Evolutionary conservation across 257 asterid species (phyloP).

Genomic region (Solanum chilense): DNA sequence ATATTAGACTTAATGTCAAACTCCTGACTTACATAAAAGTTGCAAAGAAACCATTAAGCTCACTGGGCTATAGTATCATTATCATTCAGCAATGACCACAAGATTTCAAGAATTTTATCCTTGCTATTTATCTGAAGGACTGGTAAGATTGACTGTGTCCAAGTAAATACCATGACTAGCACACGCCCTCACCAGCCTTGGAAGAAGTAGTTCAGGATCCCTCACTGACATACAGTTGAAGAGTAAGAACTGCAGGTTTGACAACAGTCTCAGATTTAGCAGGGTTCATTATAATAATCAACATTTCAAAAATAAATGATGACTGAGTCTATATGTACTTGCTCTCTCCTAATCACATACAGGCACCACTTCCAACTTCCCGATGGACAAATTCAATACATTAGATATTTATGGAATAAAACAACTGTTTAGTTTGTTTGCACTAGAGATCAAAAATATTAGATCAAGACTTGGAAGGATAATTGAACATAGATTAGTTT

Average conservation of each 20-base stretch:
- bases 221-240: constrained; percentile 97
- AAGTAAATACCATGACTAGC: constrained; percentile 64
- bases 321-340: not conserved
- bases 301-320: not conserved
- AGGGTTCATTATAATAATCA: not conserved
- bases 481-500: not conserved
- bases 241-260: constrained; percentile 70
- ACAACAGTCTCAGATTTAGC: not conserved
- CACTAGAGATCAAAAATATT: not conserved
- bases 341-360: not conserved
- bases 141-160: constrained; percentile 1
- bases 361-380: not conserved
- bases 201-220: constrained; percentile 90
- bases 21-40: not conserved
- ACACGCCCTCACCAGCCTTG: constrained; percentile 63
- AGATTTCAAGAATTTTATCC: not conserved
- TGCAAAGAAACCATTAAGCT: not conserved
- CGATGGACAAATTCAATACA: not conserved
- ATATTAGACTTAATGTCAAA: not conserved
- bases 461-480: not conserved
- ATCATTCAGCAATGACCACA: not conserved
- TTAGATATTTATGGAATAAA: not conserved
- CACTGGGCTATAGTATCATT: not conserved
- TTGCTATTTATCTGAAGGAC: not conserved
- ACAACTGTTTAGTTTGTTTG: not conserved